Base-by-base conservation (phyloP, 306 rosid species). In the Cicer judaicum region DNA sequence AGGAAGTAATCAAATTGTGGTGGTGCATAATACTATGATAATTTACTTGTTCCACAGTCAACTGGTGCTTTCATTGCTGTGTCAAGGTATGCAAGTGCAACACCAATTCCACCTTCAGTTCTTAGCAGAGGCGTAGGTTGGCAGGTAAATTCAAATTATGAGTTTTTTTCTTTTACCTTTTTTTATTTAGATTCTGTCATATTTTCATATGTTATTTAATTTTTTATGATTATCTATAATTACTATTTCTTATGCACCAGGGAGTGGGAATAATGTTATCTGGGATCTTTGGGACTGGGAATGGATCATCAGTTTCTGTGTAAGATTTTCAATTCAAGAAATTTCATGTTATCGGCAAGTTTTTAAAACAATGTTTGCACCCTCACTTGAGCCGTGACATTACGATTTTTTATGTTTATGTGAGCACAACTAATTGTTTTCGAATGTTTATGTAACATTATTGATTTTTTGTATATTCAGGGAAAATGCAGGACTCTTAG, bases 61-160 rank as follows among this genome's bases (percentile, higher is more conserved):
- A 89, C 96, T 0, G 98, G 97, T 44, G 90, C 87, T 50, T 89
- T 90, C 75, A 85, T 91, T 65, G 97, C 98, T 13, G 96, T 88
- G 72, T 84, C 97, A 48, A 87, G 98, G 80, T 91, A 87, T 66
- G 96, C 97, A 36, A 91, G 97, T 82, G 98, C 98, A 71, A 93
- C 98, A 79, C 97, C 96, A 0, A 52, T 90, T 62, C 98, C 98
- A 4, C 96, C 98, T 64, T 87, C 97, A 64, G 77, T 93, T 71
- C 95, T 93, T 71, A 93, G 98, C 85, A 97, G 98, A 0, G 98
- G 98, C 34, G 88, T 93, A 16, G 98, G 98, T 75, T 93, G 98
- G 98, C 98, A 93, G 97, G 98, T 93, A 87, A 60, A 65, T 34
- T 60, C 6, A 75, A 42, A 7, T 42, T 5, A 61, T 18, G 13